These are phyloP conservation scores for Halenospora varia DNA, from an alignment of 495 filamentous ascomycete species.

Conservation along the genomic window DNA sequence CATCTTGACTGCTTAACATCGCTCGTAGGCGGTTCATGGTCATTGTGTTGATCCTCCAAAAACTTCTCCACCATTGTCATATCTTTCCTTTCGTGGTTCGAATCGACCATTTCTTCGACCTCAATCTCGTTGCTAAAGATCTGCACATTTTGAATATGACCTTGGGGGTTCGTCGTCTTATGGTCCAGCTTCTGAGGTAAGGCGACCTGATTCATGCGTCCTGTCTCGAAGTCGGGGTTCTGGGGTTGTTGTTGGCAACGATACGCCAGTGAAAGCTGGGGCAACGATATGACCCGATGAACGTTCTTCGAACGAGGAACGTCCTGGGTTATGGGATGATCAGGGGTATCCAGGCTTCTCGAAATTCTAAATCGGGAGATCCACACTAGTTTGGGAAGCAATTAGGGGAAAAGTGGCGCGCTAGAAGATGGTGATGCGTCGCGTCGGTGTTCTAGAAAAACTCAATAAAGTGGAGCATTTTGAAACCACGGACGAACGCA, in stretches of 20 bases:
- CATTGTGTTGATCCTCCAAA: background rate
- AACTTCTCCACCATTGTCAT: background rate
- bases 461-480: conserved; percentile 2
- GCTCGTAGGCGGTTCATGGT: background rate
- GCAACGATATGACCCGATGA: background rate
- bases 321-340: background rate
- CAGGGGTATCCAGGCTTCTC: background rate
- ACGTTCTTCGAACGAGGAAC: background rate
- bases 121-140: background rate
- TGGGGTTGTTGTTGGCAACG: conserved; percentile 2
- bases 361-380: background rate
- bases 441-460: conserved; percentile 8
- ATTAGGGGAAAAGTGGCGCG: background rate
- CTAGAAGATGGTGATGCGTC: conserved; percentile 1
- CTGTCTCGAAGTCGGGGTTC: background rate
- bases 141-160: background rate
- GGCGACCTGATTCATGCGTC: conserved; percentile 4
- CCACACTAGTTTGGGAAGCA: background rate
- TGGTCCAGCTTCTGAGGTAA: background rate
- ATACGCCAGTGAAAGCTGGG: background rate
- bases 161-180: background rate
- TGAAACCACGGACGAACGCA: background rate
- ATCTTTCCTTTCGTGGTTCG: background rate
- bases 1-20: conserved; percentile 9
- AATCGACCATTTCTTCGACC: background rate